phyloP scores from a whole-genome alignment of 305 asterid genomes.

The Fraxinus nigra region DNA sequence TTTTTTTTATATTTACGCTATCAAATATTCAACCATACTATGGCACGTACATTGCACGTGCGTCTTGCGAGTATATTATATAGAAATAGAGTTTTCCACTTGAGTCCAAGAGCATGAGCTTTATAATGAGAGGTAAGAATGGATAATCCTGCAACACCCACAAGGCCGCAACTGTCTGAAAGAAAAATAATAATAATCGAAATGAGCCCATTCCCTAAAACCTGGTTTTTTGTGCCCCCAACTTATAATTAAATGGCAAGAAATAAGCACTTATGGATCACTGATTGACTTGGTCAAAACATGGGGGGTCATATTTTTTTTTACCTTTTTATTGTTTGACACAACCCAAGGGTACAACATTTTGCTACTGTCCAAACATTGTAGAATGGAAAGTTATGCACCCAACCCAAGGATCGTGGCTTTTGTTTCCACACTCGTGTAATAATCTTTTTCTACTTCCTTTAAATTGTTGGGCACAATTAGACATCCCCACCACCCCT shows the following conservation, averaged over 20 bases:
- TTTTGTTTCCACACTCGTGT: not conserved
- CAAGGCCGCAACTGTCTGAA: not conserved
- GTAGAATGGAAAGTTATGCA: not conserved
- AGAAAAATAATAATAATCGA: not conserved
- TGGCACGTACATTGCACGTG: too few relatives aligned
- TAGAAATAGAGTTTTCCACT: not conserved
- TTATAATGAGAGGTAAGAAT: not conserved
- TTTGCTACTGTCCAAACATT: not conserved
- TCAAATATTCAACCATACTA: too few relatives aligned
- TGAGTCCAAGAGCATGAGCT: not conserved
- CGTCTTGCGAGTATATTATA: not conserved
- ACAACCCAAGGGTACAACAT: not conserved
- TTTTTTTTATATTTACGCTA: too few relatives aligned
- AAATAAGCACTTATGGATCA: constrained; percentile 19
- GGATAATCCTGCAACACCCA: constrained; percentile 11
- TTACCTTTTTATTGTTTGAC: too few relatives aligned
- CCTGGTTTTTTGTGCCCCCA: constrained; percentile 37
- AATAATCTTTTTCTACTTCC: not conserved
- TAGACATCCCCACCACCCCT: not conserved
- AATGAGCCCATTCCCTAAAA: constrained; percentile 43
- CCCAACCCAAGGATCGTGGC: constrained; percentile 4
- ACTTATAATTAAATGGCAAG: constrained; percentile 1
- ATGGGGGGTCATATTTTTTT: constrained; percentile 1
- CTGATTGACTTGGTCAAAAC: constrained; percentile 27
- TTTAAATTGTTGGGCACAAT: not conserved